Percentiles rank a stretch among this genome's conserved stretches.
These are phyloP conservation scores for Lignosus rhinocerotis DNA, from an alignment of 1,284 basidiomycete species.

Conservation along the genomic window DNA sequence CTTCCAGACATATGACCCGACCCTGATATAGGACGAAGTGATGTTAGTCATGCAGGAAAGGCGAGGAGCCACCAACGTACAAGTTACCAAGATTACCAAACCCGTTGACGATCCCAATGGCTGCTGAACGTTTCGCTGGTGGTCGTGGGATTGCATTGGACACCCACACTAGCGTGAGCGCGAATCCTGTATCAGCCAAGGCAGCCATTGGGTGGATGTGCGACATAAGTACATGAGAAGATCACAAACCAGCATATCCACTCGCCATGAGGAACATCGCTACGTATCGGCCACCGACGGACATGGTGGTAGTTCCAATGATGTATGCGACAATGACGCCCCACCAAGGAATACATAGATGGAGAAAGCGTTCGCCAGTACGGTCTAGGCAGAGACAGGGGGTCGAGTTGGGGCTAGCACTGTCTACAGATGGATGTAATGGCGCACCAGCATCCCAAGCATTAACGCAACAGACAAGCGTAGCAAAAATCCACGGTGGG, in stretches of 20 bases:
- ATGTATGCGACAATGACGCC: conserved; percentile 63
- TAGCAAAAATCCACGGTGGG: conserved; percentile 64
- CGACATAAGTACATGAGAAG: not conserved
- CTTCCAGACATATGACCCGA: conserved; percentile 42
- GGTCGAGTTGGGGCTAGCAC: conserved; percentile 4
- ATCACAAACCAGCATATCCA: conserved; percentile 50
- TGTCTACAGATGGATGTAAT: not conserved
- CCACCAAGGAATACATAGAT: conserved; percentile 62
- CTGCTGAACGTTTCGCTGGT: conserved; percentile 55
- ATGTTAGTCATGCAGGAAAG: not conserved
- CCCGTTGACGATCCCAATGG: conserved; percentile 45
- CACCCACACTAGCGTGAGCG: conserved; percentile 63
- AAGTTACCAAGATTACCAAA: conserved; percentile 43
- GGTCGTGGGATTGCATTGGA: conserved; percentile 63
- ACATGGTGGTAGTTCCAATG: conserved; percentile 57
- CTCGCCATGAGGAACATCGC: conserved; percentile 65
- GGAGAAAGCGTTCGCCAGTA: conserved; percentile 70
- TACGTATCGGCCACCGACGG: conserved; percentile 58
- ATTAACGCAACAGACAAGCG: conserved; percentile 55
- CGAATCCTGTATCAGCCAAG: conserved; percentile 44
- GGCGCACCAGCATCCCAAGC: conserved; percentile 64
- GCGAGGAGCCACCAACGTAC: conserved; percentile 25
- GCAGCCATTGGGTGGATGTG: not conserved
- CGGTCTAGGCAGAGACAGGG: conserved; percentile 39
- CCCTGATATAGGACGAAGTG: conserved; percentile 22